Evolutionary conservation across 2,329 filamentous ascomycete species (phyloP).

Genomic region (Paraconiothyrium brasiliense): DNA sequence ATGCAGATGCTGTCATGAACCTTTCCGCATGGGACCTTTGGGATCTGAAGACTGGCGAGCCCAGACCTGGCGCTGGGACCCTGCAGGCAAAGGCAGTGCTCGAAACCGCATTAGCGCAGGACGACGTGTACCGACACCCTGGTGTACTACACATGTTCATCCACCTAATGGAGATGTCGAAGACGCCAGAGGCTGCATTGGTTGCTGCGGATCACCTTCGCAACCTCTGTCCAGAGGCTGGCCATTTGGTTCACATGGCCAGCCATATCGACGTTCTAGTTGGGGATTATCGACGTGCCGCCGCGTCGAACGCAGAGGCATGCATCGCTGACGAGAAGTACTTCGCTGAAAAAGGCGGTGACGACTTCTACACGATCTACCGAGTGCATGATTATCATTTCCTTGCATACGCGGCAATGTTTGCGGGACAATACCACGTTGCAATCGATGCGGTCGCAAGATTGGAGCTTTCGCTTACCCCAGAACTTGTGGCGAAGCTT

Average conservation of each 20-base stretch:
- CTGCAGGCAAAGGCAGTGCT: conserved; percentile 67
- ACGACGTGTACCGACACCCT: conserved; percentile 66
- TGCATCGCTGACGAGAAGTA: conserved; percentile 74
- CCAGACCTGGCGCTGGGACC: conserved; percentile 64
- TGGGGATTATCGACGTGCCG: conserved; percentile 74
- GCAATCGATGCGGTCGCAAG: conserved; percentile 68
- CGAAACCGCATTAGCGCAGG: conserved; percentile 64
- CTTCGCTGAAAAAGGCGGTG: conserved; percentile 64
- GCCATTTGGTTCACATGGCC: conserved; percentile 80
- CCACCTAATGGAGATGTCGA: conserved; percentile 81
- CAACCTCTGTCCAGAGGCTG: conserved; percentile 72
- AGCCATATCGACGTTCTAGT: conserved; percentile 78
- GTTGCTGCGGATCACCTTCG: conserved; percentile 70
- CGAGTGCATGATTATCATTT: conserved; percentile 80
- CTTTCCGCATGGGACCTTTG: conserved; percentile 72
- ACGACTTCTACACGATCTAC: conserved; percentile 82
- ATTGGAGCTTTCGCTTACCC: conserved; percentile 68
- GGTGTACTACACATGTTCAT: conserved; percentile 80
- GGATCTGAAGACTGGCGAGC: conserved; percentile 67
- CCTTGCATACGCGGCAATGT: conserved; percentile 80
- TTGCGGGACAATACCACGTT: conserved; percentile 70
- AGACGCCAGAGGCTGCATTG: conserved; percentile 69
- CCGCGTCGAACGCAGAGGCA: conserved; percentile 72
- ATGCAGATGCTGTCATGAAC: conserved; percentile 73
- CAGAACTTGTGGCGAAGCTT: conserved; percentile 63